Percentiles rank a stretch among this genome's conserved stretches.
Conservation (phyloP, 2,329 filamentous ascomycete genomes). For the Meredithiella fracta region DNA sequence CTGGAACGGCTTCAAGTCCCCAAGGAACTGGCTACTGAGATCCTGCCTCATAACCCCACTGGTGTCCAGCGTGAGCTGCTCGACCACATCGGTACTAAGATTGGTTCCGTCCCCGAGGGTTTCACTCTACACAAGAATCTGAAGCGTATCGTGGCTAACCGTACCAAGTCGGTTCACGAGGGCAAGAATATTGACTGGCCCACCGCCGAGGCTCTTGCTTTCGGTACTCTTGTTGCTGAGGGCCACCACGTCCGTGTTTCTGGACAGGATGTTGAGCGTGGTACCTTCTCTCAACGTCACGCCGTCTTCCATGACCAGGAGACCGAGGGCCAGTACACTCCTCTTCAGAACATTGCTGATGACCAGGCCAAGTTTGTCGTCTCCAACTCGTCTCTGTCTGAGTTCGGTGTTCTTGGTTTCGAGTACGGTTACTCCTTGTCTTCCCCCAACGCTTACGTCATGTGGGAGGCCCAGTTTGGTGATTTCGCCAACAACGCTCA, state of each 20-base stretch:
- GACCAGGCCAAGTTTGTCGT: constrained; percentile 95
- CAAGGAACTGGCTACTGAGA: constrained; percentile 88
- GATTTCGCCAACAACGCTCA: constrained; percentile 99
- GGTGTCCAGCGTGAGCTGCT: constrained; percentile 57
- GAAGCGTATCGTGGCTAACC: constrained; percentile 81
- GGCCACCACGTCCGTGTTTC: constrained; percentile 96
- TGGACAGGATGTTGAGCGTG: constrained; percentile 97
- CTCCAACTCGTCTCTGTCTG: constrained; percentile 75
- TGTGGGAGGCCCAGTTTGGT: constrained; percentile 99
- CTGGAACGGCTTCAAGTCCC: constrained; percentile 99
- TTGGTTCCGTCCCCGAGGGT: constrained; percentile 63
- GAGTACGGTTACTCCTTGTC: constrained; percentile 98
- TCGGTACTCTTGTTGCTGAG: constrained; percentile 78
- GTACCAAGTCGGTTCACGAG: constrained; percentile 81
- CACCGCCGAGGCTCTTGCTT: constrained; percentile 88
- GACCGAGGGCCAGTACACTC: constrained; percentile 81
- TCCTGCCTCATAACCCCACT: constrained; percentile 81
- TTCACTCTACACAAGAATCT: constrained; percentile 90
- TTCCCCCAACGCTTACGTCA: constrained; percentile 89
- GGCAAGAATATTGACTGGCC: constrained; percentile 96
- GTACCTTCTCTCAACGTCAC: constrained; percentile 97
- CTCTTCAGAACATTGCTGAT: constrained; percentile 72
- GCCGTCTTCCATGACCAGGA: constrained; percentile 96
- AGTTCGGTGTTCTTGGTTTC: constrained; percentile 68
- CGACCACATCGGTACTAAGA: constrained; percentile 65